Evolutionary conservation across 306 rosid species (phyloP), one percentile per base, ranked within the genome.

Genomic region (Inga laurina): DNA sequence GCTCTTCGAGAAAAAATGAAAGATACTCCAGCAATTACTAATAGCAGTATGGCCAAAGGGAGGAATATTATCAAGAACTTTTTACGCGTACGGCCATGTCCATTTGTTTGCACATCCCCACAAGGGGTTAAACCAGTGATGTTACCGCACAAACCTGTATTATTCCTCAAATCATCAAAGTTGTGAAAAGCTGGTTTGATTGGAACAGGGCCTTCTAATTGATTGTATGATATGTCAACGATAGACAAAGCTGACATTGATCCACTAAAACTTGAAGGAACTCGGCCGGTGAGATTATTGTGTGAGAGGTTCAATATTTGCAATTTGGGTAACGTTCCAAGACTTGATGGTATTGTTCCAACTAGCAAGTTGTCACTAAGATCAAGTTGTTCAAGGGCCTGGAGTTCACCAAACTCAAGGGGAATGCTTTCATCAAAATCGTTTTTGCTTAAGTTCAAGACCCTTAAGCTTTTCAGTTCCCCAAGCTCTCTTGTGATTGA

Each of bases 241-340:
- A 0, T 41, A 43, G 16, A 21, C 32, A 70, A 18, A 14, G 46
- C 9, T n/a, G 34, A 70, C 75, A 70, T 41, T 2, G 43, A 27
- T 19, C 61, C 10, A 21, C 13, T 41, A 10, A 88, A 83, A 27
- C 39, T 24, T 1, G 78, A 59, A 3, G 87, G 85, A 45, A 88
- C 83, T 0, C 52, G 69, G 69, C 87, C 82, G 24, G 74, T 76
- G 56, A 88, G 82, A 61, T 59, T 21, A 16, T 85, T 88, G 37
- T 88, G 83, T 16, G 91, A 85, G 22, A 88, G 80, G 52, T 85
- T 88, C 66, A 88, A 37, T 34, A 18, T 6, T 65, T 78, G 82
- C 45, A 88, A 70, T 22, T 15, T 46, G 10, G n/a, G 37, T 65
- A 83, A 37, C 2, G 24, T 13, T 15, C 85, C 89, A 57, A 85